Percentiles rank a stretch among this genome's conserved stretches.
phyloP scores from a whole-genome alignment of 257 asterid genomes.

The Misopates orontium region DNA sequence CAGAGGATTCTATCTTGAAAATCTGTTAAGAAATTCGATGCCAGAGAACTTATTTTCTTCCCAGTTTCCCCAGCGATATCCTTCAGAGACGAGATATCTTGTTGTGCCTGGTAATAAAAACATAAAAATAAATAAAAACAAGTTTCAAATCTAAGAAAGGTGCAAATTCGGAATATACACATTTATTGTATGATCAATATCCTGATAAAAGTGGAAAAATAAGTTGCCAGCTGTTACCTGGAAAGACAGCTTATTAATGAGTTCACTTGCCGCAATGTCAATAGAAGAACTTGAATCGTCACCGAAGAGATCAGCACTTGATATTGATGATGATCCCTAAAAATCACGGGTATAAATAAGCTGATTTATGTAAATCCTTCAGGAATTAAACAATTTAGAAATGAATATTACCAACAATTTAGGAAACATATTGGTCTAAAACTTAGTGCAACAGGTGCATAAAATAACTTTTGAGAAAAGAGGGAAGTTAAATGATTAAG shows the following conservation, averaged over 20 bases:
- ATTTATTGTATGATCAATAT: too few relatives aligned
- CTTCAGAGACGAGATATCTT: slow-evolving; percentile 86
- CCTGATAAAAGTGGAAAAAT: too few relatives aligned
- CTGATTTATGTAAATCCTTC: too few relatives aligned
- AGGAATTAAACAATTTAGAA: too few relatives aligned
- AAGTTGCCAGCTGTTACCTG: slow-evolving; percentile 52
- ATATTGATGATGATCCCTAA: slow-evolving; percentile 88
- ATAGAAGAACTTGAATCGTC: slow-evolving; percentile 34
- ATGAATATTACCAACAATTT: too few relatives aligned
- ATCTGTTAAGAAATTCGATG: slow-evolving; percentile 76
- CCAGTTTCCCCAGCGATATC: slow-evolving; percentile 97
- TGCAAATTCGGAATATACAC: neutral
- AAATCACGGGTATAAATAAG: slow-evolving; percentile 10
- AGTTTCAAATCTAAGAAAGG: neutral
- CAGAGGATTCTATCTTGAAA: slow-evolving; percentile 91
- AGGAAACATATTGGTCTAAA: too few relatives aligned
- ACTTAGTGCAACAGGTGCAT: too few relatives aligned
- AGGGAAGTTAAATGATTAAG: neutral
- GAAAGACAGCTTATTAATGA: slow-evolving; percentile 82
- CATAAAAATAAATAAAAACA: neutral
- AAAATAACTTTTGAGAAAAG: too few relatives aligned
- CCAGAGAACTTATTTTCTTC: slow-evolving; percentile 77
- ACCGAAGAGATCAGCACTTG: slow-evolving; percentile 96
- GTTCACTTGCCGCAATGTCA: slow-evolving; percentile 76
- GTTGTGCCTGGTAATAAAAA: slow-evolving; percentile 69